Evolutionary conservation across 129 eudicot genomes (phyloP).

Genomic region (Mikania micrantha): DNA sequence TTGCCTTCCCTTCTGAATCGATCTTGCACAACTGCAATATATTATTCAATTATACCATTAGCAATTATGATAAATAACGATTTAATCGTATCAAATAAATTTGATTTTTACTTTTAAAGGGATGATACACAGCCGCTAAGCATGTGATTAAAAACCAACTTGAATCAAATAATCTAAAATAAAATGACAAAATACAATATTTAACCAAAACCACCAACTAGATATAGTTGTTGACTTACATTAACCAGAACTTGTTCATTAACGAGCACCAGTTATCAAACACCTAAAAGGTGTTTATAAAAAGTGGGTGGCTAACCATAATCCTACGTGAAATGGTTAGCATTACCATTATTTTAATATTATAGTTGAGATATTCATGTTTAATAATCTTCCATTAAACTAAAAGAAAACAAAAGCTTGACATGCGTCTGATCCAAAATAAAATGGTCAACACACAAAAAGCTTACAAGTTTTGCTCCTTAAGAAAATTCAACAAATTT

Average conservation of each 20-base stretch:
- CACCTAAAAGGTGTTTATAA: neutral
- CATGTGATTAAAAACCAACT: neutral
- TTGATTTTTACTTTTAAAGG: neutral
- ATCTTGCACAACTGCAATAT: conserved; percentile 63
- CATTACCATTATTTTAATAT: neutral
- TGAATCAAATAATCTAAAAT: neutral
- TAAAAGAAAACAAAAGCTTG: neutral
- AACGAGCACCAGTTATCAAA: neutral
- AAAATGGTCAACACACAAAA: neutral
- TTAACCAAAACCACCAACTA: neutral
- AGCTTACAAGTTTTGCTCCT: no score
- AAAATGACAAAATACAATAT: neutral
- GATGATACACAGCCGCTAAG: neutral
- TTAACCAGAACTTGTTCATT: neutral
- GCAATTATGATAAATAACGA: neutral
- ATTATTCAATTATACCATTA: neutral
- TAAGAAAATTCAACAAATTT: neutral
- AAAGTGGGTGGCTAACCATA: neutral
- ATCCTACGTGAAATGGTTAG: neutral
- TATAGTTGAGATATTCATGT: no score
- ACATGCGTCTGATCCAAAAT: neutral
- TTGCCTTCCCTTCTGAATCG: conserved; percentile 81
- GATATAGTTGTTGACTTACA: no score
- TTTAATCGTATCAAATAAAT: neutral
- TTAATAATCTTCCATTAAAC: no score